Conservation (phyloP, 2,329 filamentous ascomycete genomes). For the Penicillium sp. region DNA sequence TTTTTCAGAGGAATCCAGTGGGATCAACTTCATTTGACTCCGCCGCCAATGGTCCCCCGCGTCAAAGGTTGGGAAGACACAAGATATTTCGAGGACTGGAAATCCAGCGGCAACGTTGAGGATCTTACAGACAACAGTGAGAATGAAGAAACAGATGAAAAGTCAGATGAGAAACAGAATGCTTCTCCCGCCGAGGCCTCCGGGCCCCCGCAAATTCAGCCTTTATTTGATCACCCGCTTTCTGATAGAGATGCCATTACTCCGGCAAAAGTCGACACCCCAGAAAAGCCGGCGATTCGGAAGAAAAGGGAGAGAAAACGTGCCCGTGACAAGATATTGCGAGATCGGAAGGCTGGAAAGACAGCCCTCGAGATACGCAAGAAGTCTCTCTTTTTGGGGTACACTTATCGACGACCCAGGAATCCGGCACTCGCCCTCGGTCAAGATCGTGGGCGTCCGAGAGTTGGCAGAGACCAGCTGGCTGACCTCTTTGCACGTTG, state of each 20-base stretch:
- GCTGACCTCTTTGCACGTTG: conserved; percentile 29
- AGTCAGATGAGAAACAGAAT: not conserved
- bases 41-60: conserved; percentile 79
- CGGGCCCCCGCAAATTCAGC: not conserved
- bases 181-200: not conserved
- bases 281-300: conserved; percentile 40
- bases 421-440: conserved; percentile 39
- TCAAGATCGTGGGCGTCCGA: conserved; percentile 37
- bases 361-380: conserved; percentile 80
- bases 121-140: conserved; percentile 23
- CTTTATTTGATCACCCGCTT: not conserved
- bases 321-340: conserved; percentile 80
- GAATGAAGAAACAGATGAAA: conserved; percentile 14
- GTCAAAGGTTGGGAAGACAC: conserved; percentile 73
- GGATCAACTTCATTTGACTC: conserved; percentile 71
- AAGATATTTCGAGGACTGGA: conserved; percentile 82
- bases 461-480: conserved; percentile 27
- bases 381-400: conserved; percentile 82
- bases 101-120: conserved; percentile 67
- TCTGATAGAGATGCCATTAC: not conserved
- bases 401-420: conserved; percentile 70
- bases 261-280: conserved; percentile 16
- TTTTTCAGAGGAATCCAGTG: conserved; percentile 84
- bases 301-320: conserved; percentile 72
- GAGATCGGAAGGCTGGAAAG: conserved; percentile 69